Base-by-base conservation (phyloP, 1,284 basidiomycete genomes). In the Tranzscheliella williamsii region DNA sequence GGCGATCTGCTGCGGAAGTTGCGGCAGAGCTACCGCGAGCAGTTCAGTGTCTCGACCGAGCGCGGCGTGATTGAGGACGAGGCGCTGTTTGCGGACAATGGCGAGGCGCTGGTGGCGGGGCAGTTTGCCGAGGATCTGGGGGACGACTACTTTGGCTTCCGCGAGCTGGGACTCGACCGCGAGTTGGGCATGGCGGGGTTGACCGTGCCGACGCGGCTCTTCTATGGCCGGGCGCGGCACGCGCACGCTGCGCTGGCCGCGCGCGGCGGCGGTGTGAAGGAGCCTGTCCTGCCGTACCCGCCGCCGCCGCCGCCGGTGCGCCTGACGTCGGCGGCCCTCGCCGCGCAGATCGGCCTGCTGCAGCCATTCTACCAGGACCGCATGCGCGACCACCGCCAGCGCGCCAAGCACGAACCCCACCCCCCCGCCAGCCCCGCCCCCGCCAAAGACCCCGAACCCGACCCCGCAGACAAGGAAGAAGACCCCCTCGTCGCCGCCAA, bases 121-220 rank as follows among this genome's bases (percentile, higher is more conserved):
- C 87, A 88, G 62, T 93, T 93, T 77, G 87, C 90, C 0, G 89
- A 90, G 43, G 83, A 86, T 18, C 83, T 94, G 15, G 92, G 91
- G 27, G 92, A 95, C 69, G 93, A 97, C 78, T 95, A 92, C 79
- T 85, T 97, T 24, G 93, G 92, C 16, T 82, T 96, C 23, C 84
- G 85, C 43, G 91, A 90, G 73, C 80, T 93, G 32, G 93, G 93
- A 17, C 89, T 97, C 47, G 91, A 91, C 39, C 83, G 84, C 34
- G 93, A 96, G 75, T 82, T 90, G 44, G 90, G 90, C n/a, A 79
- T 93, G 57, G 83, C 85, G 2, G 87, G 83, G 54, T 82, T 95
- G 39, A 84, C 83, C 11, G 84, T 95, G 16, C 93, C 93, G 5
- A 86, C 86, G 72, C 84, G 83, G 46, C 78, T 96, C 24, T 84